Evolutionary conservation across 352 stramenopile genomes (phyloP).

Genomic region (Globisporangium paroecandrum): DNA sequence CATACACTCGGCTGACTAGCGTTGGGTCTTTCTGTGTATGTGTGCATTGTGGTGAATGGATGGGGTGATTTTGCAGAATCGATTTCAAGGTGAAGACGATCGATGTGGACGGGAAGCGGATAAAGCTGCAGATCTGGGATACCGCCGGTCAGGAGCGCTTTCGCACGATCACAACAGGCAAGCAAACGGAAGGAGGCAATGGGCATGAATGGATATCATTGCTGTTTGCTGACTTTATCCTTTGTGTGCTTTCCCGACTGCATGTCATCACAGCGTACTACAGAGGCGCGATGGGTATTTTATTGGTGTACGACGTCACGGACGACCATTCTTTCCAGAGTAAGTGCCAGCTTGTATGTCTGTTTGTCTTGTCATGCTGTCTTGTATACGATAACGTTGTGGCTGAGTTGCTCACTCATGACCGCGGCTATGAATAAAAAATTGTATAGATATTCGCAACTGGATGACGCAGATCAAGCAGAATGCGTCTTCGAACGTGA

Average conservation of each 20-base stretch:
- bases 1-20: not conserved
- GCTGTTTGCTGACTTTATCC: not conserved
- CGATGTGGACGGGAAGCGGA: conserved; percentile 79
- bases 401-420: not conserved
- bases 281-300: conserved; percentile 87
- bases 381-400: not conserved
- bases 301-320: conserved; percentile 92
- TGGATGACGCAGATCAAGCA: conserved; percentile 94
- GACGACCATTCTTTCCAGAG: conserved; percentile 91
- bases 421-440: not conserved
- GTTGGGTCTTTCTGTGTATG: not conserved
- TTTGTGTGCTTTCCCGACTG: not conserved
- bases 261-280: conserved; percentile 74
- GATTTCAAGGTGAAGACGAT: conserved; percentile 90
- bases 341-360: conserved; percentile 25
- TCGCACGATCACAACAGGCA: conserved; percentile 81
- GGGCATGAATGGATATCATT: too few species aligned
- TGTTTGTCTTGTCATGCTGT: not conserved
- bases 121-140: conserved; percentile 91
- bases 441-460: conserved; percentile 76
- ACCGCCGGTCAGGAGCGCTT: conserved; percentile 87
- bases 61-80: conserved; percentile 39
- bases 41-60: not conserved
- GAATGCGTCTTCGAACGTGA: conserved; percentile 98
- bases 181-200: not conserved